Evolutionary conservation across 257 asterid genomes (phyloP), one percentile per base, ranked within the genome.

Genomic region (Salvia rosmarinus): DNA sequence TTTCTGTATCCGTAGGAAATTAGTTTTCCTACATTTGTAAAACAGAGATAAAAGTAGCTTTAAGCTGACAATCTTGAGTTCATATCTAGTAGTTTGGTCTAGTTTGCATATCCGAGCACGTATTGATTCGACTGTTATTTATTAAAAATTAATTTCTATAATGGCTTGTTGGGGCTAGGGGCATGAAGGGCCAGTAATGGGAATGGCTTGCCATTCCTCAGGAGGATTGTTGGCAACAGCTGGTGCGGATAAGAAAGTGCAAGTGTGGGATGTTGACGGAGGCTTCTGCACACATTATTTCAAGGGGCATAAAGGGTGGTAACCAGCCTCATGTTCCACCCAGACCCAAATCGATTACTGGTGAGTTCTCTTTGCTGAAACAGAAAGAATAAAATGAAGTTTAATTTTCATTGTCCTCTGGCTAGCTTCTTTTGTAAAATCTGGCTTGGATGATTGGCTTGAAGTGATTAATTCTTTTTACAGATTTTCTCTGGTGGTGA

Each of bases 181-280:
- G 70, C 98, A 95, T 11, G 98, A 91, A 82, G 99, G 99, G 70
- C 98, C 98, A 2, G 82, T 91, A 12, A 85, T 85, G 98, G 88
- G 91, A 66, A 91, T 91, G 98, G 92, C 94, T 49, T 87, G 95
- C 77, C 95, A 95, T 62, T 92, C 97, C 2, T 95, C 99, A 0
- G 99, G 99, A 8, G 98, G 98, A 20, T 82, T 95, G 83, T 83
- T 95, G 77, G 99, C 97, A 0, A 91, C 99, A 20, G 97, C 99
- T 3, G 99, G 99, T 44, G 90, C 99, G 30, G 99, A 95, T 81
- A 81, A 85, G 82, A 95, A 91, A 78, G 99, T 95, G 78, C 92
- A 80, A 35, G 98, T 95, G 34, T 95, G 99, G 99, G 97, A 95
- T 46, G 95, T 89, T 9, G 98, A 89, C 51, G 99, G 98, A 75